Conservation (phyloP, 2,329 filamentous ascomycete genomes). For the Paracorniculantispora psalliotae region DNA sequence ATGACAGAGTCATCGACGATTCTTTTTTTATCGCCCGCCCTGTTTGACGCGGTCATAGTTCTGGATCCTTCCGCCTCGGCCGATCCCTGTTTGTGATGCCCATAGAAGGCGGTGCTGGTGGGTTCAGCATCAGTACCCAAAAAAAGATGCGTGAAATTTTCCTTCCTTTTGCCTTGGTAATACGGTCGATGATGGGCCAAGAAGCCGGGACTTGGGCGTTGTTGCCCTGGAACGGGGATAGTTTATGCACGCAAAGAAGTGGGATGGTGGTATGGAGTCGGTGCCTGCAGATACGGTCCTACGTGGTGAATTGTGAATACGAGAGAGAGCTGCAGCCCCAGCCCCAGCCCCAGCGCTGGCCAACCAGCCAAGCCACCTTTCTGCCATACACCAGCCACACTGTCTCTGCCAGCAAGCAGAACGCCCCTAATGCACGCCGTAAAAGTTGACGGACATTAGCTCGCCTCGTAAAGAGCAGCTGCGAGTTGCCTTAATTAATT, state of each 20-base stretch:
- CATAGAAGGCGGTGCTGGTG: neutral
- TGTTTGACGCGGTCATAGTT: neutral
- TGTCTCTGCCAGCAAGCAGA: neutral
- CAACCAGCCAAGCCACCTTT: neutral
- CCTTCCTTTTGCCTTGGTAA: neutral
- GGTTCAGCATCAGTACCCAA: neutral
- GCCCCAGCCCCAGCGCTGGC: neutral
- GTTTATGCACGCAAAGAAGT: neutral
- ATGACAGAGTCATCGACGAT: neutral
- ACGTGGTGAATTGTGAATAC: slow-evolving; percentile 9
- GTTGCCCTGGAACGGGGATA: neutral
- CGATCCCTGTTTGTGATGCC: neutral
- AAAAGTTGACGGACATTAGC: slow-evolving; percentile 4
- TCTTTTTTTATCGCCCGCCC: neutral
- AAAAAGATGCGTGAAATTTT: neutral
- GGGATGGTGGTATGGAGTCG: slow-evolving; percentile 1
- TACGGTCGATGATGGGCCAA: neutral
- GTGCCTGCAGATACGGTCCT: slow-evolving; percentile 7
- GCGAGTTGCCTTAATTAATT: neutral
- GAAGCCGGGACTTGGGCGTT: too few relatives aligned
- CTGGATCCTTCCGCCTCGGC: slow-evolving; percentile 4
- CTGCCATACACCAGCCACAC: slow-evolving; percentile 9
- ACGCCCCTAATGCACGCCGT: slow-evolving; percentile 6
- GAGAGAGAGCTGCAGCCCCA: neutral
- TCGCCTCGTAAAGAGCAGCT: neutral